Evolutionary conservation across 306 rosid species (phyloP), one percentile per base, ranked within the genome.

Genomic region (Rosa persica): DNA sequence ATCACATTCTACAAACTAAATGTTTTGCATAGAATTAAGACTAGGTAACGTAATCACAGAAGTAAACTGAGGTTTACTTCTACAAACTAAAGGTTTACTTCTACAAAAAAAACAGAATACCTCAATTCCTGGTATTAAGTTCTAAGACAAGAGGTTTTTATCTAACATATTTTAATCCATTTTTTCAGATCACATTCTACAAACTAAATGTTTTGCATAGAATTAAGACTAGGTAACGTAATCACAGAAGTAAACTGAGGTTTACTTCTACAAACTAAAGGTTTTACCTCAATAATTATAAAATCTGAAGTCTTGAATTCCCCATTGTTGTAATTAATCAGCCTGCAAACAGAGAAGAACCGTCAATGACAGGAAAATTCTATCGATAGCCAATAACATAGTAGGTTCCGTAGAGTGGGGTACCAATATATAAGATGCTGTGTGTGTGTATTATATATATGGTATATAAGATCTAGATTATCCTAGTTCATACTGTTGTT

Each of bases 331-430:
- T 40, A 77, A 70, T 86, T 85, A 91, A 11, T 93, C 89, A 75
- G 89, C 96, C 98, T 93, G 89, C 87, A 91, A 64, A 85, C 42
- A 74, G 43, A 64, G 80, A 76, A 22, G 74, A 52, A 79, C 72
- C 40, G 79, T 85, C 80, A 86, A 55, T 69, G 72, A 75, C 67
- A 10, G 15, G 23, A 57, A 70, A 70, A 76, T 19, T 67, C 58
- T 36, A 71, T 79, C 55, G 47, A 58, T 71, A 42, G 39, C 51
- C 76, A 54, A 54, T 3, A 25, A 49, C 17, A 76, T 72, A 58
- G 51, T 67, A 65, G 67, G 61, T 39, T 82, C 76, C 27, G 19
- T 22, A n/a, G 76, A 20, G 49, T 8, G 49, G 49, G 52, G 47
- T 43, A 43, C 8, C 8, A 8, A 7, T 43, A 43, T 43, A 43